Evolutionary conservation across 768 basidiomycete species (phyloP).

Genomic region (Hygrocybe coccinea): DNA sequence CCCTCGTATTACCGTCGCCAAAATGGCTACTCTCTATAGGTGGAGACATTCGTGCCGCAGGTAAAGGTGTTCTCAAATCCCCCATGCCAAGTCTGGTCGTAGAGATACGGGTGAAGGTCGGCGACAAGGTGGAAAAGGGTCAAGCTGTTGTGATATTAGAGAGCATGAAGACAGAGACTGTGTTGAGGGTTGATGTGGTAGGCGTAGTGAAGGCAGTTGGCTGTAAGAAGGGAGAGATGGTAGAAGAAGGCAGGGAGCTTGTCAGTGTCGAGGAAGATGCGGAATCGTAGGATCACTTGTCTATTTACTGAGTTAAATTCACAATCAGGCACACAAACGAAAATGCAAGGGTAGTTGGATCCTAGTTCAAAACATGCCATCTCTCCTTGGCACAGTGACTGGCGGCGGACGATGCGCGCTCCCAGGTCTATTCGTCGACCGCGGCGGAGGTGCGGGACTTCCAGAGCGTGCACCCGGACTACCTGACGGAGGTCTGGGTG

Average conservation of each 20-base stretch:
- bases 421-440: conserved; percentile 62
- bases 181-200: conserved; percentile 62
- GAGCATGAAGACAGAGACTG: conserved; percentile 98
- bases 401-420: conserved; percentile 50
- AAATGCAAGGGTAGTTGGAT: no score
- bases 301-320: neutral
- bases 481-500: conserved; percentile 18
- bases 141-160: conserved; percentile 81
- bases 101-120: conserved; percentile 73
- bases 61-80: conserved; percentile 65
- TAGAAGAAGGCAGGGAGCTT: conserved; percentile 78
- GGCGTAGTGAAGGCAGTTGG: conserved; percentile 70
- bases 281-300: neutral
- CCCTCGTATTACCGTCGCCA: conserved; percentile 63
- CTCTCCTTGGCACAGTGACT: conserved; percentile 49
- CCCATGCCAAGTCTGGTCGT: conserved; percentile 96
- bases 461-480: conserved; percentile 27
- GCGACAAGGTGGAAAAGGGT: conserved; percentile 75
- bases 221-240: conserved; percentile 85
- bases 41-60: conserved; percentile 49
- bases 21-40: conserved; percentile 65
- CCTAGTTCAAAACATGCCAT: conserved; percentile 54
- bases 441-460: conserved; percentile 57
- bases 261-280: conserved; percentile 56
- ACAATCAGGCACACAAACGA: neutral